Evolutionary conservation across 129 eudicot genomes (phyloP), one percentile per base, ranked within the genome.

Genomic region (Helichrysum umbraculigerum): DNA sequence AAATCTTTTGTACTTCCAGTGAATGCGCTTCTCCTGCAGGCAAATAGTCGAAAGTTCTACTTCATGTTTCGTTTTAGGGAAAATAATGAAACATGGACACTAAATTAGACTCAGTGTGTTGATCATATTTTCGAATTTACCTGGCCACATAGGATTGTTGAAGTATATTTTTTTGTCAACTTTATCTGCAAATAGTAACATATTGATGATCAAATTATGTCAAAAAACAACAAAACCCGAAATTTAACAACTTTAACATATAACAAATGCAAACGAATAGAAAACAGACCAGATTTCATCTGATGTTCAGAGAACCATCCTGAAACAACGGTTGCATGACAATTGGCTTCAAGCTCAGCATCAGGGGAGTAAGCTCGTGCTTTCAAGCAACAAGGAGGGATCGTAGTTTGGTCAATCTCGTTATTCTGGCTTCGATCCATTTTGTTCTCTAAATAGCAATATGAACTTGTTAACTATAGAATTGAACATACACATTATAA

Each of bases 121-220:
- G 71, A 71, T 50, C 30, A 17, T 20, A 50, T 33, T 47, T 66
- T 37, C 39, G 39, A 66, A 42, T 47, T 47, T 74, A 91, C 99
- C 99, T 81, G 99, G 99, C 99, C 99, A 94, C 99, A 94, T 91
- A 17, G 99, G 99, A 79, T 88, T 94, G 87, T 91, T 94, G 75
- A 87, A 94, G 78, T 91, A 91, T 78, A 86, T 63, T 80, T 59
- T 70, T 66, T 89, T 91, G 54, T 68, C 86, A 67, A 5, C 54
- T 84, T 84, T 74, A 19, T 81, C 99, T 94, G 93, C 59, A 37
- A 54, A 29, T 50, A 51, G 61, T 35, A 78, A 35, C 66, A 80
- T n/a, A 73, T 62, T 5, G 6, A 47, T 22, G 57, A 69, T 56
- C 59, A 66, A 41, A 68, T 15, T 62, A 78, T 35, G 17, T 22